Evolutionary conservation across 2,329 filamentous ascomycete genomes (phyloP).

Genomic region (Teratosphaeria epicoccoides): DNA sequence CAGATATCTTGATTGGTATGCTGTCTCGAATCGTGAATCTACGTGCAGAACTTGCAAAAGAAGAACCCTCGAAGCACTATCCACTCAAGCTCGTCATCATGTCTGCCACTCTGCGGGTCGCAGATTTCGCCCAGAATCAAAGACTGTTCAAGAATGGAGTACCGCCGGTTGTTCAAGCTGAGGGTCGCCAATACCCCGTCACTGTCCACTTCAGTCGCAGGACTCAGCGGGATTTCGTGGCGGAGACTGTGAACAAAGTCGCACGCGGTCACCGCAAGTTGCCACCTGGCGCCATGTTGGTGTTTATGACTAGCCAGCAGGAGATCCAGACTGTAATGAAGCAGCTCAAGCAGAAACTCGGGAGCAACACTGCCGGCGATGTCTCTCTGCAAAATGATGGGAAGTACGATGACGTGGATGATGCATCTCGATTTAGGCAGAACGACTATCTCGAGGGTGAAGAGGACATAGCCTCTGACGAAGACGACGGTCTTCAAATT

Average conservation of each 20-base stretch:
- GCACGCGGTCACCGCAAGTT: slow-evolving; percentile 79
- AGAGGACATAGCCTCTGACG: slow-evolving; percentile 43
- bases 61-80: slow-evolving; percentile 55
- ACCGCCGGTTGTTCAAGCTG: slow-evolving; percentile 77
- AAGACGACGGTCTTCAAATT: slow-evolving; percentile 40
- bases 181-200: slow-evolving; percentile 85
- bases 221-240: slow-evolving; percentile 78
- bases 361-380: slow-evolving; percentile 32
- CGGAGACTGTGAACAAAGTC: slow-evolving; percentile 82
- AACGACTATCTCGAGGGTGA: slow-evolving; percentile 31
- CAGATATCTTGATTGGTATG: slow-evolving; percentile 96
- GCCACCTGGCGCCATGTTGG: slow-evolving; percentile 79
- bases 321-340: slow-evolving; percentile 82
- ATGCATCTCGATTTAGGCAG: slow-evolving; percentile 58
- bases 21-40: slow-evolving; percentile 84
- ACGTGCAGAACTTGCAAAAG: slow-evolving; percentile 60
- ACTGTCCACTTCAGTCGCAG: slow-evolving; percentile 77
- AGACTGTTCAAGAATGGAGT: slow-evolving; percentile 60
- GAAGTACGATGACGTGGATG: slow-evolving; percentile 7
- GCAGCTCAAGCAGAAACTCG: slow-evolving; percentile 60
- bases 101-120: slow-evolving; percentile 87
- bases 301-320: slow-evolving; percentile 87
- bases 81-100: slow-evolving; percentile 93
- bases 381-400: not conserved
- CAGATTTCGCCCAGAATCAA: slow-evolving; percentile 78